Evolutionary conservation across 768 basidiomycete species (phyloP).

Genomic region (Pleurotus tuber-regium): DNA sequence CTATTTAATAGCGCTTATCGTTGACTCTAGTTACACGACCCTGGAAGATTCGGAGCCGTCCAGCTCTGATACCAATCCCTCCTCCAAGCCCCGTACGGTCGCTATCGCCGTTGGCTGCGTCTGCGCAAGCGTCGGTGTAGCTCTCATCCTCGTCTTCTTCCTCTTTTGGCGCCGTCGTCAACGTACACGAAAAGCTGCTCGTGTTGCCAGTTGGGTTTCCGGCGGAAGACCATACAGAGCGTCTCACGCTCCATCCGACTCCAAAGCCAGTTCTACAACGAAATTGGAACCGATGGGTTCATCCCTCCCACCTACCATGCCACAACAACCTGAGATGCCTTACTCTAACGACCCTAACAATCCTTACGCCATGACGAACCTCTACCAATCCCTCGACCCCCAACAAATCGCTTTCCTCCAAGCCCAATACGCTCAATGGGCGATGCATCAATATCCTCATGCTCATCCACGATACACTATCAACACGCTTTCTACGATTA

Average conservation of each 20-base stretch:
- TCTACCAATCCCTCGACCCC: not conserved
- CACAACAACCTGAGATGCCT: not conserved
- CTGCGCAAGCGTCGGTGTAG: not conserved
- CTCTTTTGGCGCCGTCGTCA: not conserved
- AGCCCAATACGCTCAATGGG: conserved; percentile 7
- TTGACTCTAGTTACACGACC: not conserved
- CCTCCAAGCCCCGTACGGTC: not conserved
- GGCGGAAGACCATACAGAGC: too few relatives aligned
- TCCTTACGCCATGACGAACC: not conserved
- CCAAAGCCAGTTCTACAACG: conserved; percentile 6
- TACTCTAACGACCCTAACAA: not conserved
- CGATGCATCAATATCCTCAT: conserved; percentile 8
- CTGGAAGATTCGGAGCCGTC: not conserved
- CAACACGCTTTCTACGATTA: conserved; percentile 8
- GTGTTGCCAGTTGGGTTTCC: not conserved
- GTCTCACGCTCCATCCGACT: too few relatives aligned
- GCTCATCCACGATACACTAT: conserved; percentile 8
- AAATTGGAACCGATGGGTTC: not conserved
- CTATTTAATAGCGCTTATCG: not conserved
- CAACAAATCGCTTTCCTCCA: conserved; percentile 8
- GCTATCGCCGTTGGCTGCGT: not conserved
- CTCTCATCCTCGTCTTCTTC: not conserved
- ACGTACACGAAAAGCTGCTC: not conserved
- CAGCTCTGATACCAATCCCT: not conserved
- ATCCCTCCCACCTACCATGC: not conserved